Base-by-base conservation (phyloP, 345 rosid species). In the Limnanthes douglasii region DNA sequence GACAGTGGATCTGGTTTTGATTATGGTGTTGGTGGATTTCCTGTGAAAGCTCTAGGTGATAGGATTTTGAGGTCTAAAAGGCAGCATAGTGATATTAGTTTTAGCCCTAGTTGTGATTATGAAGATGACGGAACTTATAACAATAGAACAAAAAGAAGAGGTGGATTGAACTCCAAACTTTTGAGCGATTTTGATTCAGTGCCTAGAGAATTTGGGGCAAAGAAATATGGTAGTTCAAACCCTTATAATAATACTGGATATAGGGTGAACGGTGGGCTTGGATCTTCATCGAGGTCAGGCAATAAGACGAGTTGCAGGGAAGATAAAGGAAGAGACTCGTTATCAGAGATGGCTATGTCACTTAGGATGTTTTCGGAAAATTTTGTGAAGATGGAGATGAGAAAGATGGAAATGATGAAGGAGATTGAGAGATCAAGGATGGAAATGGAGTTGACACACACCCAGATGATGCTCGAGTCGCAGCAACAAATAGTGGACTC, bases 401-500 rank as follows among this genome's bases (percentile, higher is more conserved):
- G 65, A 60, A 79, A 78, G 69, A 66, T 78, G 68, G 78, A 78
- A 28, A 69, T 74, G 84, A 64, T 70, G 56, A 66, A 48, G 50
- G 84, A 74, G 56, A 66, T 70, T 21, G 85, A 79, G 63, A 71
- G 66, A 60, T 42, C 59, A 47, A 51, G 72, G 43, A 79, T 79
- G 81, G 75, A 72, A 47, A 66, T 55, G 70, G 77, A 72, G 61
- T 46, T 66, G 61, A 74, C 71, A 58, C 75, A 67, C 38, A 71
- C 59, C 28, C 67, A 75, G 71, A 64, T 75, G 85, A 62, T 79
- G 54, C 64, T 79, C 0, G 70, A 75, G 30, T 68, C 80, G 0
- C 81, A 74, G 32, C 73, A 64, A 37, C 68, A 60, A 57, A 72
- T 79, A 28, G 36, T 69, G 8, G 73, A 67, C 4, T 46, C 42